Conservation (phyloP, 305 asterid genomes). For the Fraxinus platypoda region DNA sequence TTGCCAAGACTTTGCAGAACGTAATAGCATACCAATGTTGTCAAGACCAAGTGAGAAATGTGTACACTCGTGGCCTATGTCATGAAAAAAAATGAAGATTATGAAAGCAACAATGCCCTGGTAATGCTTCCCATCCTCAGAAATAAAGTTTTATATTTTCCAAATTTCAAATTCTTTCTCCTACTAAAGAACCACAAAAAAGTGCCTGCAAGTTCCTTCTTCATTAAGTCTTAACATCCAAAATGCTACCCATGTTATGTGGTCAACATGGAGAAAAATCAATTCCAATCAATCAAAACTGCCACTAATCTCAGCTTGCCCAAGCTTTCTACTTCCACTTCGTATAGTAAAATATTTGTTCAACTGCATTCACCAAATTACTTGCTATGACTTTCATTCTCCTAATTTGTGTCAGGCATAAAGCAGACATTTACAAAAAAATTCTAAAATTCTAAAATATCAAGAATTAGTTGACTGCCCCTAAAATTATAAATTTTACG, state of each 20-base stretch:
- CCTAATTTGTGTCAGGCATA: neutral
- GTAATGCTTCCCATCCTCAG: neutral
- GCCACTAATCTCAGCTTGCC: neutral
- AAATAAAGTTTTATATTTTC: neutral
- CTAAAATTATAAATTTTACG: neutral
- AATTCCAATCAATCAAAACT: neutral
- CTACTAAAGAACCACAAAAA: neutral
- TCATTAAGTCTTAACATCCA: neutral
- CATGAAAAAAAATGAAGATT: neutral
- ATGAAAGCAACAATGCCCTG: neutral
- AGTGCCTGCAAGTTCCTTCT: neutral
- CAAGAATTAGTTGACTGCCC: neutral
- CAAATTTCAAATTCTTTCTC: neutral
- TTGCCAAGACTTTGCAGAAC: neutral
- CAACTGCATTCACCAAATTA: neutral
- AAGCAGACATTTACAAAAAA: neutral
- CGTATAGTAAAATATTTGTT: neutral
- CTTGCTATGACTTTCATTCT: neutral
- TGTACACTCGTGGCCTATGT: neutral
- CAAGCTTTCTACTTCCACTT: neutral
- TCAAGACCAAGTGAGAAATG: neutral
- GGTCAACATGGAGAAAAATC: neutral
- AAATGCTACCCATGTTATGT: neutral
- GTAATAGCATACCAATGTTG: neutral
- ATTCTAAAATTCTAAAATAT: neutral